phyloP scores from a whole-genome alignment of 441 rosid species.

The Flueggea neowawraea region DNA sequence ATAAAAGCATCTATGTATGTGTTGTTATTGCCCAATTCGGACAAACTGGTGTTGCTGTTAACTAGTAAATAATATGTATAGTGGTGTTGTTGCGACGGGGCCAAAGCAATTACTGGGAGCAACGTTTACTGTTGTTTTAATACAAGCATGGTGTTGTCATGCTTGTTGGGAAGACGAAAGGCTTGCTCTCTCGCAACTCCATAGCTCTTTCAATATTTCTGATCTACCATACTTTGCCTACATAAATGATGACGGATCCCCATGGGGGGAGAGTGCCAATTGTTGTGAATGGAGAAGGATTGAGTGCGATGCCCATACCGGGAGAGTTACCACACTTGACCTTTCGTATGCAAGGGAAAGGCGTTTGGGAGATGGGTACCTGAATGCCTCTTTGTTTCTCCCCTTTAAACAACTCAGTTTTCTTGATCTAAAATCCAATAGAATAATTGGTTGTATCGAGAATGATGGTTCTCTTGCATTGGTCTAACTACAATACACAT shows the following conservation, averaged over 20 bases:
- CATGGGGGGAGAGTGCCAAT: not conserved
- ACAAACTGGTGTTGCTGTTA: too few species aligned
- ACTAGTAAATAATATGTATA: too few species aligned
- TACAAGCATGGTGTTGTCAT: not conserved
- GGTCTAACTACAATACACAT: too few species aligned
- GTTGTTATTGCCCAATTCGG: too few species aligned
- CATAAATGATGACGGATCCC: too few species aligned
- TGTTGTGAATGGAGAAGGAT: constrained; percentile 20
- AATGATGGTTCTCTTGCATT: not conserved
- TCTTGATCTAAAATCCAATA: accelerated
- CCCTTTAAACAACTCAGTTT: not conserved
- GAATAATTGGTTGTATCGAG: not conserved
- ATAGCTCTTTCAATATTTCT: not conserved
- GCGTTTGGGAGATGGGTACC: not conserved
- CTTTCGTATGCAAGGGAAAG: not conserved
- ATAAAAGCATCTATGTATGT: too few species aligned
- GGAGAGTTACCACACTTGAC: not conserved
- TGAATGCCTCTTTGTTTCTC: constrained; percentile 17
- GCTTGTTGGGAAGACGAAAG: constrained; percentile 14
- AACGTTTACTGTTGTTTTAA: too few species aligned
- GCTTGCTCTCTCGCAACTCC: constrained; percentile 10
- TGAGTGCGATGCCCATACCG: not conserved
- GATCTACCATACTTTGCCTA: accelerated
- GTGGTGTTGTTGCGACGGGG: too few species aligned
- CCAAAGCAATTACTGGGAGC: too few species aligned